Evolutionary conservation across 2,329 filamentous ascomycete genomes (phyloP).

Genomic region (Fusarium verrucosum): DNA sequence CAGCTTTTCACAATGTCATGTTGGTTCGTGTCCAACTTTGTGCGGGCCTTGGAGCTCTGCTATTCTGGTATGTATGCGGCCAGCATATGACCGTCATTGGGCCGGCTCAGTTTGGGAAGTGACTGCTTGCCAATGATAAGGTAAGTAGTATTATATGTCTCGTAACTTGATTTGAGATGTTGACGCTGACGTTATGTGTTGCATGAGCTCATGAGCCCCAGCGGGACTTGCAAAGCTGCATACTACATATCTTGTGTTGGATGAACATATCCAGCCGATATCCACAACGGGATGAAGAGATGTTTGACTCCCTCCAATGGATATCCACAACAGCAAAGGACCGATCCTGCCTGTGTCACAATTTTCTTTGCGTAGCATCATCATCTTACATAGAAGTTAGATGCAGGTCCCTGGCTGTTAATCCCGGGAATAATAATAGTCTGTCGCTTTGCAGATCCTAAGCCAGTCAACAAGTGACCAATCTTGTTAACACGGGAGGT

Average conservation of each 20-base stretch:
- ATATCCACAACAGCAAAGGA: constrained; percentile 18
- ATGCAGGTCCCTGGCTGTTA: constrained; percentile 40
- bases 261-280: constrained; percentile 9
- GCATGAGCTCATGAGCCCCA: constrained; percentile 1
- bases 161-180: constrained; percentile 5
- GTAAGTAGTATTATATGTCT: not conserved
- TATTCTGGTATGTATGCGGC: constrained; percentile 8
- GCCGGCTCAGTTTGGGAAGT: constrained; percentile 10
- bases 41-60: constrained; percentile 34
- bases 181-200: not conserved
- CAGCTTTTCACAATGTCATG: constrained; percentile 23
- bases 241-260: not conserved
- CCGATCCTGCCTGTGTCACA: constrained; percentile 22
- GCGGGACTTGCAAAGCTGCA: constrained; percentile 4
- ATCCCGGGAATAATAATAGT: constrained; percentile 26
- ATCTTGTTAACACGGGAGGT: constrained; percentile 11
- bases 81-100: constrained; percentile 27
- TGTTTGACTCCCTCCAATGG: constrained; percentile 2
- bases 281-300: constrained; percentile 26
- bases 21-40: constrained; percentile 23
- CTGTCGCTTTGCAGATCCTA: constrained; percentile 31
- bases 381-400: constrained; percentile 10
- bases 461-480: constrained; percentile 19
- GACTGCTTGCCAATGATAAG: constrained; percentile 5
- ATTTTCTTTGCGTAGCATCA: constrained; percentile 26